Evolutionary conservation across 2,329 filamentous ascomycete genomes (phyloP).

Genomic region (Claviceps sp.): DNA sequence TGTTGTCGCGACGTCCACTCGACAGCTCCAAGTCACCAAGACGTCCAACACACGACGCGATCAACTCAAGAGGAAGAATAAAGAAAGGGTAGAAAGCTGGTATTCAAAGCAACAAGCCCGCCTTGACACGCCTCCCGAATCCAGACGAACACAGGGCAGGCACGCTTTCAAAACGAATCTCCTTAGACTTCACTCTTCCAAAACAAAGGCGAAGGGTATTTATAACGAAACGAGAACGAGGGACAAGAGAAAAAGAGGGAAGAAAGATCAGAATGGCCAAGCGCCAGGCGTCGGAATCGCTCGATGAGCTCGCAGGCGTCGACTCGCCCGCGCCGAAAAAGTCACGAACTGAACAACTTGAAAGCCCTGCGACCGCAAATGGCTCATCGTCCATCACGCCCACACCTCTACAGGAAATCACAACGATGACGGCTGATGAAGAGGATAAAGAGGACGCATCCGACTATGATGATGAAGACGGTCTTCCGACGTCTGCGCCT

Average conservation of each 20-base stretch:
- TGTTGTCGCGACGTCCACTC: background rate
- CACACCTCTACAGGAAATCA: conserved; percentile 7
- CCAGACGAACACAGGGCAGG: background rate
- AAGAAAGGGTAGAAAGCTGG: background rate
- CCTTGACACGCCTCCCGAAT: background rate
- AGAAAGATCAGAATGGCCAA: conserved; percentile 28
- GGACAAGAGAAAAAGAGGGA: background rate
- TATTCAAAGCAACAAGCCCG: background rate
- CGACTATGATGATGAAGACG: conserved; percentile 28
- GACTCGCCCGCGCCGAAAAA: conserved; percentile 47
- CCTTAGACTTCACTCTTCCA: background rate
- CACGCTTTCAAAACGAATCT: background rate
- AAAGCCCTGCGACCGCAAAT: conserved; percentile 21
- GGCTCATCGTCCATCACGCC: conserved; percentile 18
- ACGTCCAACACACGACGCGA: background rate
- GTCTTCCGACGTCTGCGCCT: conserved; percentile 27
- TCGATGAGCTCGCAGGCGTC: conserved; percentile 41
- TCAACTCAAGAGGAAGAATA: background rate
- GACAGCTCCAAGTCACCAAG: background rate
- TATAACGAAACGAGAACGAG: background rate
- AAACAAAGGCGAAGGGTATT: too few species aligned
- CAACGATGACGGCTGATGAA: conserved; percentile 11
- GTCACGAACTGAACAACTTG: conserved; percentile 36
- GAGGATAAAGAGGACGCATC: conserved; percentile 20
- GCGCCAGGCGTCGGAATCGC: conserved; percentile 45